Evolutionary conservation across 805 yeast genomes (phyloP), one percentile per base, ranked within the genome.

Genomic region (Trichomonascus vanleenenianus): DNA sequence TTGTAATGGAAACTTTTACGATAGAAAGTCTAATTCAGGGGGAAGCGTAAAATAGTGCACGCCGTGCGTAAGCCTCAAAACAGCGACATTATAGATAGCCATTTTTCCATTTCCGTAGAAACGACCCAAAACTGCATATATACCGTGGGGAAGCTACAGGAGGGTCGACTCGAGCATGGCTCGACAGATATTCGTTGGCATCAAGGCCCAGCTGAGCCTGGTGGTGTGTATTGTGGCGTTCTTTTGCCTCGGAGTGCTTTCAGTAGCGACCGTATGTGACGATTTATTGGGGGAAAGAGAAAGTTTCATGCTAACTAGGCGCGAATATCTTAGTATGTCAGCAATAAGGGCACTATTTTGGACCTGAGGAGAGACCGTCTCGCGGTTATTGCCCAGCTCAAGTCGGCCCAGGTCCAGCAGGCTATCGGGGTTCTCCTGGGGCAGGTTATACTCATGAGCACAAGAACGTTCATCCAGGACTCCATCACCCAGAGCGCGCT

Each of bases 381-480:
- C 18, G 77, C 74, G 52, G 85, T 85, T 34, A 83, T 86, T 18
- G 84, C 95, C 2, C 86, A 85, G 59, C 67, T 87, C 47, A 85
- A 85, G 60, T 76, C 88, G 0, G 76, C 88, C 0, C 96, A 87
- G 61, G 70, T 86, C 16, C 73, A 73, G 47, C 95, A 85, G 62
- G 75, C 77, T 37, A 64, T 84, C 45, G 75, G 76, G 47, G 72
- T 70, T 48, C 65, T 78, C 32, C 78, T 78, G 58, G 85, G 81
- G 56, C 94, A 86, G 60, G 73, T 81, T 2, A 72, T 74, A 44
- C 76, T 82, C 68, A 64, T 86, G 5, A 67, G 83, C 1, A 67
- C 77, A 1, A 72, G 80, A 51, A 82, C 78, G 44, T 61, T 79
- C 1, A 56, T 86, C 8, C 80, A 79, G 49, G 76, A 76, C 58